Base-by-base conservation (phyloP, 176 grass and related monocot genomes). In the Zea luxurians region DNA sequence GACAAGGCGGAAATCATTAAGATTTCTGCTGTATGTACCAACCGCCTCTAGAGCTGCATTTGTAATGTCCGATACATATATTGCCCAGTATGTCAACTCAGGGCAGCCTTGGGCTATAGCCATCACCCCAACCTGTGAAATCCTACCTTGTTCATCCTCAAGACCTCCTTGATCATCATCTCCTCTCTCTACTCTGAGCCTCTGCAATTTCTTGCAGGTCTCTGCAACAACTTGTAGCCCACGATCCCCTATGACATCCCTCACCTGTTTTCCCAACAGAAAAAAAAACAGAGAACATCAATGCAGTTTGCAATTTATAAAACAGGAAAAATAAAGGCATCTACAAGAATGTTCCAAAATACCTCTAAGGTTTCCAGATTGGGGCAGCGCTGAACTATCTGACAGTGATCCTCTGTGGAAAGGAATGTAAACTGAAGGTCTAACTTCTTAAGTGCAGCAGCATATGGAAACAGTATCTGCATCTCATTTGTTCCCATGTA, bases 1-100 rank as follows among this genome's bases (percentile, higher is more conserved):
- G 66, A 99, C 96, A 76, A 99, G 91, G 64, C 96, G 92, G 75
- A 99, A 99, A 83, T 99, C 96, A 6, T 89, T 89, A 41, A 99
- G 88, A 75, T 92, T 95, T 88, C 78, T 93, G 83, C 85, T 80
- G 80, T 74, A 64, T 45, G 85, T 85, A 68, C 96, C 96, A 4
- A 99, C 74, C 12, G 89, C 79, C 44, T 95, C 88, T 17, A 99
- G 84, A 83, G 96, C 96, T 73, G 90, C 90, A 92, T 99, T 99
- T 75, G 96, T 93, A 78, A 99, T 99, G 74, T 99, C 92, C 37
- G 91, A 89, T 18, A 93, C 88, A 78, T 99, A 90, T 81, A 90
- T 73, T 10, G 92, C 96, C 65, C 91, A 85, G 65, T 99, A 92
- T 75, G 88, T 88, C 45, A 99, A 75, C 53, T 85, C 83, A 70